Evolutionary conservation across 352 stramenopile genomes (phyloP).

Genomic region (Phytophthora cajani): DNA sequence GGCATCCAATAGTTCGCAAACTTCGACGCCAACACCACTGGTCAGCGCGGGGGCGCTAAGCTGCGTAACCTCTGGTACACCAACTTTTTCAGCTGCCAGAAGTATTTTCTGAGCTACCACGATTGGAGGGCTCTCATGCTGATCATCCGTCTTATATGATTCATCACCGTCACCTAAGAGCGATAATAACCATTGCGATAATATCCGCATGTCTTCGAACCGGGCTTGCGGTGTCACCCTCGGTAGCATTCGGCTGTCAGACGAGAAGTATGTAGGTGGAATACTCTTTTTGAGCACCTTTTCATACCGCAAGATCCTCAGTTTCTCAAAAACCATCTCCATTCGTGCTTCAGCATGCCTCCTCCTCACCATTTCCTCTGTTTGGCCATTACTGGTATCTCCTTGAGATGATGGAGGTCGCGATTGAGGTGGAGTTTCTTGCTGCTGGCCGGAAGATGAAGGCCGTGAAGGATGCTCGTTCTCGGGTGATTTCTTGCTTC

Average conservation of each 20-base stretch:
- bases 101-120: slow-evolving; percentile 56
- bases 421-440: slow-evolving; percentile 35
- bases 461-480: slow-evolving; percentile 19
- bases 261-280: slow-evolving; percentile 56
- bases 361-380: slow-evolving; percentile 34
- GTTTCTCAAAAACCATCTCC: slow-evolving; percentile 75
- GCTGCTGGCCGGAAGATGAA: slow-evolving; percentile 33
- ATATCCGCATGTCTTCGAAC: slow-evolving; percentile 55
- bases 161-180: slow-evolving; percentile 33
- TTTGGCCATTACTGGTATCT: slow-evolving; percentile 5
- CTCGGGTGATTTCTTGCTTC: slow-evolving; percentile 25
- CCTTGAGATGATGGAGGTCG: slow-evolving; percentile 46
- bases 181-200: slow-evolving; percentile 57
- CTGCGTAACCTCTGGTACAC: slow-evolving; percentile 36
- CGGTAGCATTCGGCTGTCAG: slow-evolving; percentile 24
- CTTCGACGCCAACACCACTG: slow-evolving; percentile 50
- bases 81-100: slow-evolving; percentile 53
- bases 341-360: slow-evolving; percentile 55
- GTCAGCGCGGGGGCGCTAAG: slow-evolving; percentile 54
- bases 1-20: slow-evolving; percentile 59
- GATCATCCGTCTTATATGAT: slow-evolving; percentile 11
- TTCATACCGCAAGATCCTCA: slow-evolving; percentile 63
- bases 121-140: slow-evolving; percentile 30
- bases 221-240: slow-evolving; percentile 37
- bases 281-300: slow-evolving; percentile 49